Conservation (phyloP, 768 basidiomycete species). For the Lactarius hatsudake region DNA sequence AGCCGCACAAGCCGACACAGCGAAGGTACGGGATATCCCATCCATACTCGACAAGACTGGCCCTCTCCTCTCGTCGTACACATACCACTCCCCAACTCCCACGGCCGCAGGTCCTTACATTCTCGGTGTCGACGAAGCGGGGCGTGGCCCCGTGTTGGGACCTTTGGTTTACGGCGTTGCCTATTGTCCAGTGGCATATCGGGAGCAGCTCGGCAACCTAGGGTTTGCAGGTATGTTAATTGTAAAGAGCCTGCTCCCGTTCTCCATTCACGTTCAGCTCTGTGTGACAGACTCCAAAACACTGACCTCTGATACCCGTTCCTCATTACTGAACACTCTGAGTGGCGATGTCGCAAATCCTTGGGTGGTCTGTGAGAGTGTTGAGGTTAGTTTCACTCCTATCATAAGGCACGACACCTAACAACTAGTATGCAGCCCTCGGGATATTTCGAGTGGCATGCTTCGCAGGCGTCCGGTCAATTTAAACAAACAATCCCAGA, state of each 20-base stretch:
- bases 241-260: neutral
- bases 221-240: constrained; percentile 80
- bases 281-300: constrained; percentile 81
- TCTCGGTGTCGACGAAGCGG: constrained; percentile 98
- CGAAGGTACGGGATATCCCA: constrained; percentile 37
- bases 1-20: neutral
- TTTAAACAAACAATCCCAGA: constrained; percentile 83
- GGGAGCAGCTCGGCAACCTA: constrained; percentile 66
- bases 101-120: constrained; percentile 79
- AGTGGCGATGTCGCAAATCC: constrained; percentile 64
- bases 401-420: neutral
- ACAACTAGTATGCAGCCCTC: constrained; percentile 55
- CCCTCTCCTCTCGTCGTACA: constrained; percentile 68
- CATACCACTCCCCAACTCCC: constrained; percentile 71
- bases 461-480: constrained; percentile 78
- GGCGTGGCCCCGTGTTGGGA: constrained; percentile 91
- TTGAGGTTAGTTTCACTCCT: constrained; percentile 16
- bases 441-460: constrained; percentile 91
- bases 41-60: constrained; percentile 58
- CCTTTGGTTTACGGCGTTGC: constrained; percentile 96
- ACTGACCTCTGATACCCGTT: constrained; percentile 67
- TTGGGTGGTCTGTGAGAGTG: constrained; percentile 83
- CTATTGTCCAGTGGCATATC: constrained; percentile 81
- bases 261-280: neutral
- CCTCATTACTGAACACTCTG: constrained; percentile 61